These are phyloP conservation scores for Aspergillus pseudonomiae DNA, from an alignment of 2,329 filamentous ascomycete species.

Conservation along the genomic window DNA sequence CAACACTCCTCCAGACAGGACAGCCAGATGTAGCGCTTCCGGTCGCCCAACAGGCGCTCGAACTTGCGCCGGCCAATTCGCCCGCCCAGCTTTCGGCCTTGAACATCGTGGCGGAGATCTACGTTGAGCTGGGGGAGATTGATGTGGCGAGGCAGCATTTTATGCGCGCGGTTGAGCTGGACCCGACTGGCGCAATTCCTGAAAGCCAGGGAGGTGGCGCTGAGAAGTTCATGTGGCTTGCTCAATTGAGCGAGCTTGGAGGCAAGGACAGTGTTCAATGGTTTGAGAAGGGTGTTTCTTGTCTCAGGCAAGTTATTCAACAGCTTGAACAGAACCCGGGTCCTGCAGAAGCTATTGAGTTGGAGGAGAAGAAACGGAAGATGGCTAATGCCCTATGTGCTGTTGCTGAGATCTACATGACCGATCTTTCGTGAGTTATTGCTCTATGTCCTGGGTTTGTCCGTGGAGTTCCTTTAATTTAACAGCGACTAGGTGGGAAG, in stretches of 20 bases:
- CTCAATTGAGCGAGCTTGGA: conserved; percentile 75
- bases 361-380: conserved; percentile 76
- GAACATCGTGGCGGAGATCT: conserved; percentile 78
- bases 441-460: neutral
- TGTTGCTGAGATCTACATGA: conserved; percentile 98
- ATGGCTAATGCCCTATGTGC: conserved; percentile 91
- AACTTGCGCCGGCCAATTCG: conserved; percentile 36
- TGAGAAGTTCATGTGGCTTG: conserved; percentile 93
- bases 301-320: conserved; percentile 72
- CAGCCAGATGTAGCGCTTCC: conserved; percentile 61
- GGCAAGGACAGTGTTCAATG: conserved; percentile 62
- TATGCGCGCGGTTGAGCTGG: conserved; percentile 70
- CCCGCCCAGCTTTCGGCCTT: conserved; percentile 59
- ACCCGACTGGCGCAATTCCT: conserved; percentile 71
- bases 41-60: conserved; percentile 57
- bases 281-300: conserved; percentile 68
- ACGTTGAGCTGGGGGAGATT: conserved; percentile 79
- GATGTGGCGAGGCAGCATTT: conserved; percentile 75
- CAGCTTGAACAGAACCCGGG: conserved; percentile 57
- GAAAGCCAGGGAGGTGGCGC: conserved; percentile 78
- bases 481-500: conserved; percentile 63
- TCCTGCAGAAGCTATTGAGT: conserved; percentile 39
- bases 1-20: conserved; percentile 59
- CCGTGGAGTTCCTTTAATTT: conserved; percentile 9
- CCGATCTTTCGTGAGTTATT: conserved; percentile 74